These are phyloP conservation scores for Macrolepiota dolichaula DNA, from an alignment of 768 basidiomycete species.

Conservation along the genomic window DNA sequence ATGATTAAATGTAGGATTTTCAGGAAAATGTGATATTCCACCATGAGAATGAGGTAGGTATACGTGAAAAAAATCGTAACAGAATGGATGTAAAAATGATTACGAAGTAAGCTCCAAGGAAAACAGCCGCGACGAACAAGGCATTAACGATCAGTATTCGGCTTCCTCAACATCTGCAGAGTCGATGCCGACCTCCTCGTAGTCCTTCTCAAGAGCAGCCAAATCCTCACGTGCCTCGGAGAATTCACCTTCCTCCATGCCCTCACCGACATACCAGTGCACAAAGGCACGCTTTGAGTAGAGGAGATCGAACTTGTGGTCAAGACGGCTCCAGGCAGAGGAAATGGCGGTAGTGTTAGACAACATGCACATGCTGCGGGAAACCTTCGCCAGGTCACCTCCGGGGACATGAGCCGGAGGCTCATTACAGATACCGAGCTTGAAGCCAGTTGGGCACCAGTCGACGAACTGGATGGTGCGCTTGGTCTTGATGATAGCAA, in stretches of 20 bases:
- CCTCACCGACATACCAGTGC: conserved; percentile 97
- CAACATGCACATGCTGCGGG: conserved; percentile 95
- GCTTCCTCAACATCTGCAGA: conserved; percentile 72
- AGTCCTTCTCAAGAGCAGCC: conserved; percentile 94
- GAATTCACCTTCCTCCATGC: conserved; percentile 99
- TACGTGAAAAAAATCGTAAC: conserved; percentile 25
- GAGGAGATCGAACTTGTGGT: conserved; percentile 98
- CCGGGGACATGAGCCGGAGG: conserved; percentile 88
- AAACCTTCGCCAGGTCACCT: conserved; percentile 92
- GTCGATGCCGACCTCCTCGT: conserved; percentile 84
- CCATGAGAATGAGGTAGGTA: conserved; percentile 23
- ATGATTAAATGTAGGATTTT: background rate
- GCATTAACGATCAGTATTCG: conserved; percentile 42
- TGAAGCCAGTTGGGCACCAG: conserved; percentile 98
- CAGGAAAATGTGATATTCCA: conserved; percentile 26
- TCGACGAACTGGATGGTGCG: conserved; percentile 97
- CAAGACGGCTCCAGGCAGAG: conserved; percentile 87
- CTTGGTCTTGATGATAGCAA: conserved; percentile 94
- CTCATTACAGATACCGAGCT: conserved; percentile 98
- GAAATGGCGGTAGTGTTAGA: conserved; percentile 94
- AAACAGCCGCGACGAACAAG: conserved; percentile 15
- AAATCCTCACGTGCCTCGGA: conserved; percentile 98
- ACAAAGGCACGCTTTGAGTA: conserved; percentile 95
- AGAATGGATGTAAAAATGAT: conserved; percentile 19
- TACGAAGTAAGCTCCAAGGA: conserved; percentile 7